Evolutionary conservation across 2,329 filamentous ascomycete species (phyloP).

Genomic region (Podosphaera xanthii): DNA sequence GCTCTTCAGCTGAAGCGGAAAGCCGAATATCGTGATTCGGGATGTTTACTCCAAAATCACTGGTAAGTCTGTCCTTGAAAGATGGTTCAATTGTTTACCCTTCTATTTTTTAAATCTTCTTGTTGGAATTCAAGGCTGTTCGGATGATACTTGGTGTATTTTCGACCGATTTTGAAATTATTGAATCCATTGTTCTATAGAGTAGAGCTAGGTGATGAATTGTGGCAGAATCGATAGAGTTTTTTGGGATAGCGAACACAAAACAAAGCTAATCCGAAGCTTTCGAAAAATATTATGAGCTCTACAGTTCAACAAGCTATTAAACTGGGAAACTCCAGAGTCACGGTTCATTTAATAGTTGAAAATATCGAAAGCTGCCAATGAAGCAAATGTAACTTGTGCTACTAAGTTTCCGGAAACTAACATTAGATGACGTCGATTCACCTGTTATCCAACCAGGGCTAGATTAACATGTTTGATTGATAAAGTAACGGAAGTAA

Average conservation of each 20-base stretch:
- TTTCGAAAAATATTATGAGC: neutral
- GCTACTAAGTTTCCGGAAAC: neutral
- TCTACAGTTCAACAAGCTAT: neutral
- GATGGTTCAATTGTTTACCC: constrained; percentile 32
- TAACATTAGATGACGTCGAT: neutral
- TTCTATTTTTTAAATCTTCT: constrained; percentile 12
- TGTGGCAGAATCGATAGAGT: neutral
- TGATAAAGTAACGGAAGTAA: neutral
- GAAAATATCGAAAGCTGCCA: neutral
- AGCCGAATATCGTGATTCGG: constrained; percentile 60
- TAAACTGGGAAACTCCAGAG: neutral
- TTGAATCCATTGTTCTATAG: neutral
- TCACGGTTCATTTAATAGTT: neutral
- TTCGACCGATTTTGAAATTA: neutral
- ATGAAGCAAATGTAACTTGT: neutral
- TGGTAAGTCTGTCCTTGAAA: constrained; percentile 39
- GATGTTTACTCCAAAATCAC: constrained; percentile 56
- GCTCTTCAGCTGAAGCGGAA: constrained; percentile 34
- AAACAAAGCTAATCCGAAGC: neutral
- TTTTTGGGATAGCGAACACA: neutral
- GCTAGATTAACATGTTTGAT: neutral
- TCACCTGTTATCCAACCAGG: neutral
- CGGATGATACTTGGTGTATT: constrained; percentile 7
- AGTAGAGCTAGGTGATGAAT: neutral
- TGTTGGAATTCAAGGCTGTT: constrained; percentile 9